Evolutionary conservation across 2,329 filamentous ascomycete species (phyloP).

Genomic region (Akanthomyces lecanii): DNA sequence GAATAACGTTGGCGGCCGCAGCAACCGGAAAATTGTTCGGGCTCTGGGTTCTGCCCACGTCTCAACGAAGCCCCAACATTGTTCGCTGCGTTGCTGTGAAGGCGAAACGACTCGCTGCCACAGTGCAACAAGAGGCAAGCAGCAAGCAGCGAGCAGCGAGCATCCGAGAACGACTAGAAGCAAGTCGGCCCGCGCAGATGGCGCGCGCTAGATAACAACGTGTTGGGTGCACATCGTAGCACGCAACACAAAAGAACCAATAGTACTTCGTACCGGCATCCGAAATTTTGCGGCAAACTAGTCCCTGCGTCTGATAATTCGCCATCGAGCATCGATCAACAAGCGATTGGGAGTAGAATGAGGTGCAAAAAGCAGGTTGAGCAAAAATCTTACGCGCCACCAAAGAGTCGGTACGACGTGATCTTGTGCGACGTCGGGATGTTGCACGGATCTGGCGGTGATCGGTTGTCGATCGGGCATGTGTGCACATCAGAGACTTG

Average conservation of each 20-base stretch:
- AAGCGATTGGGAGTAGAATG: not conserved
- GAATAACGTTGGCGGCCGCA: not conserved
- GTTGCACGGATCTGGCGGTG: slow-evolving; percentile 14
- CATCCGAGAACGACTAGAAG: not conserved
- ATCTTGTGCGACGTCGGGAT: not conserved
- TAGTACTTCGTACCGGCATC: not conserved
- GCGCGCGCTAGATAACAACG: not conserved
- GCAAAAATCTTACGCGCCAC: no score
- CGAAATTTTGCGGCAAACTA: slow-evolving; percentile 9
- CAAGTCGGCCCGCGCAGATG: not conserved
- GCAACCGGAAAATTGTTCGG: not conserved
- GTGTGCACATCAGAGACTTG: not conserved
- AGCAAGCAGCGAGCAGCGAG: no score
- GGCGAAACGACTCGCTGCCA: not conserved
- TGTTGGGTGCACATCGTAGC: not conserved
- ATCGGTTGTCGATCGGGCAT: not conserved
- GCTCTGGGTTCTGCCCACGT: not conserved
- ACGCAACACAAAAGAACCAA: not conserved
- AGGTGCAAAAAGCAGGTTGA: not conserved
- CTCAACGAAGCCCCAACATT: no score
- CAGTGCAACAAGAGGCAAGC: not conserved
- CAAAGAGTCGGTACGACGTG: not conserved
- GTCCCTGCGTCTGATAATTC: not conserved
- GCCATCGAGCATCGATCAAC: no score
- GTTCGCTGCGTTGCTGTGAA: no score